phyloP scores from a whole-genome alignment of 2,329 filamentous ascomycete species.

The Fusarium sarcochroum region DNA sequence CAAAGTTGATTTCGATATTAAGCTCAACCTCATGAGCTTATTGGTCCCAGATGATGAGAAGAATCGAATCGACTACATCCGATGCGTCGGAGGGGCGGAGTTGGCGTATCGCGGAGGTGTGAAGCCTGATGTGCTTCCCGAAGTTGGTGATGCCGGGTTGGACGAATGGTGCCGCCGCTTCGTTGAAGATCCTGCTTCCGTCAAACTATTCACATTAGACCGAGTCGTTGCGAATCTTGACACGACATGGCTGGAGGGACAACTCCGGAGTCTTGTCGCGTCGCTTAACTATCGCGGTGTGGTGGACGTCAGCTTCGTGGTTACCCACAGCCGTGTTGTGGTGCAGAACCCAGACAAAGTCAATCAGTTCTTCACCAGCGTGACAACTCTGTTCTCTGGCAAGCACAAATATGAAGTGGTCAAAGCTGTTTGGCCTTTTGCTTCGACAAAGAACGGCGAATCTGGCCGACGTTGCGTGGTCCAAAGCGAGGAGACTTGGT shows the following conservation, averaged over 20 bases:
- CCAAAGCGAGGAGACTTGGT: conserved; percentile 71
- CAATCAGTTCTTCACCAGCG: conserved; percentile 67
- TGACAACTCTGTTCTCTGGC: conserved; percentile 66
- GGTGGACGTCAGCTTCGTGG: conserved; percentile 64
- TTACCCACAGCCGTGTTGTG: conserved; percentile 64
- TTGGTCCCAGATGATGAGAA: conserved; percentile 63
- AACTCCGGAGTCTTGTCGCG: conserved; percentile 66
- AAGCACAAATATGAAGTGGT: conserved; percentile 69
- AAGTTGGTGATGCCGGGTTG: conserved; percentile 59
- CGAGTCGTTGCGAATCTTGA: conserved; percentile 69
- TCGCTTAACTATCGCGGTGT: conserved; percentile 65
- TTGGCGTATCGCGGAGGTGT: conserved; percentile 63
- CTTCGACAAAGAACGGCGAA: conserved; percentile 62
- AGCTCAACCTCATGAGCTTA: conserved; percentile 68
- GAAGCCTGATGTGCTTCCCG: conserved; percentile 60
- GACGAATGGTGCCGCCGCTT: conserved; percentile 66
- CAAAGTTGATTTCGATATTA: conserved; percentile 66
- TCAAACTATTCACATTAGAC: conserved; percentile 66
- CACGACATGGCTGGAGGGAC: conserved; percentile 67
- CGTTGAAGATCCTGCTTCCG: conserved; percentile 59
- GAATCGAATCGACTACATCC: conserved; percentile 66
- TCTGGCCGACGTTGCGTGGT: conserved; percentile 62
- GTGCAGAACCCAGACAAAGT: conserved; percentile 67
- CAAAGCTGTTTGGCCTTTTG: conserved; percentile 71
- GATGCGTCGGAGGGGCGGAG: conserved; percentile 64